Conservation (phyloP, 345 rosid species). For the Linum usitatissimum region DNA sequence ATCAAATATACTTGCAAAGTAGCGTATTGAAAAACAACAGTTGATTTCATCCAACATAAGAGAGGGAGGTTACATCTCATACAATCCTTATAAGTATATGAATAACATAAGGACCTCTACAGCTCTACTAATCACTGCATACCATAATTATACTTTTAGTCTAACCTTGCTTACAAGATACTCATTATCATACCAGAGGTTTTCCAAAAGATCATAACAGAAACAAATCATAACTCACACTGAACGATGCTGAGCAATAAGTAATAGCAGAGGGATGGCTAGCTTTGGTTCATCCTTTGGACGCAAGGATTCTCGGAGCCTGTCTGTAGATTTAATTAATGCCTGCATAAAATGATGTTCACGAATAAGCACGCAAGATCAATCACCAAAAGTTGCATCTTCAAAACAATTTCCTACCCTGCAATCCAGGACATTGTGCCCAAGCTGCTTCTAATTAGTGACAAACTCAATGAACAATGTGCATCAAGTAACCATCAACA, state of each 20-base stretch:
- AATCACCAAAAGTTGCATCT: not conserved
- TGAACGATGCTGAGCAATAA: constrained; percentile 92
- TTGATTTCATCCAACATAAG: no score
- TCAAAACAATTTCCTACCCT: not conserved
- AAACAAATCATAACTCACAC: constrained; percentile 42
- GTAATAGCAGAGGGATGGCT: constrained; percentile 82
- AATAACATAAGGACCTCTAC: no score
- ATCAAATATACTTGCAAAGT: no score
- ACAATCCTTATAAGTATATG: no score
- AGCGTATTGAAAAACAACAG: no score
- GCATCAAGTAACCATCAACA: not conserved
- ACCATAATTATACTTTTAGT: no score
- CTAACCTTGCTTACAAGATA: no score
- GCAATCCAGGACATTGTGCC: not conserved
- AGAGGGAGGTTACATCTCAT: no score
- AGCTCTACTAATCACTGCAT: no score
- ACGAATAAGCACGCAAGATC: not conserved
- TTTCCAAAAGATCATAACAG: no score
- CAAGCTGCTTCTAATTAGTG: not conserved
- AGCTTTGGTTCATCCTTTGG: constrained; percentile 90
- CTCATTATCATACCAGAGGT: no score
- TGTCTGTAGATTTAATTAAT: constrained; percentile 77
- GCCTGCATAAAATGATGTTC: constrained; percentile 43
- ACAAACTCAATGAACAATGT: not conserved
- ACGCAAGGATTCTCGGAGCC: constrained; percentile 86